A percentile compares a stretch with the other conserved stretches of the same genome.
Evolutionary conservation across 139 green algal species (phyloP).

Genomic region (Protoeuglena noctilucae): DNA sequence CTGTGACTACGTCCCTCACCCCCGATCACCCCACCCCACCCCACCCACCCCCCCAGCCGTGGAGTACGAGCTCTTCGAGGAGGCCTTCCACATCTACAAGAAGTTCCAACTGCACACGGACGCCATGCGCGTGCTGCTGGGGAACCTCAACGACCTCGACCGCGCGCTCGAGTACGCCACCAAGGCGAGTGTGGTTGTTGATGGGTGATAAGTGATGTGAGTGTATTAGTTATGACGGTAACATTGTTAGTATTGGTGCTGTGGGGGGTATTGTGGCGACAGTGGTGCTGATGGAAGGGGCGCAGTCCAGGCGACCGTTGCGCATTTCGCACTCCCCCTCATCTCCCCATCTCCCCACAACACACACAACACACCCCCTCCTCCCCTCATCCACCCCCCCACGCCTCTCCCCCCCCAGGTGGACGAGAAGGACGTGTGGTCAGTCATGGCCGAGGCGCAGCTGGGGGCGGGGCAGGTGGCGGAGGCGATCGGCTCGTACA

Average conservation of each 20-base stretch:
- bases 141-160: constrained; percentile 70
- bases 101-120: constrained; percentile 80
- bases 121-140: constrained; percentile 71
- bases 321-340: too few relatives aligned
- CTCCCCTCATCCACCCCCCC: neutral
- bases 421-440: constrained; percentile 79
- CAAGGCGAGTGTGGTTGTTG: constrained; percentile 18
- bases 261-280: too few relatives aligned
- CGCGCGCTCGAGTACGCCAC: constrained; percentile 68
- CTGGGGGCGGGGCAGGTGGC: constrained; percentile 47
- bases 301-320: too few relatives aligned
- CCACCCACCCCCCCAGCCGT: constrained; percentile 28
- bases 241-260: too few relatives aligned
- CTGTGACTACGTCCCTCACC: too few relatives aligned
- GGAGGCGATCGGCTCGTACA: constrained; percentile 78
- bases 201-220: neutral
- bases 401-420: constrained; percentile 9
- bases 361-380: too few relatives aligned
- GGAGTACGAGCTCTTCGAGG: constrained; percentile 77
- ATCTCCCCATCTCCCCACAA: too few relatives aligned
- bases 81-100: constrained; percentile 97
- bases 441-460: constrained; percentile 79
- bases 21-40: neutral
- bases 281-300: too few relatives aligned
- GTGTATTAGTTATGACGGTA: neutral